These are phyloP conservation scores for Vigna nakashimae DNA, from an alignment of 306 rosid genomes.

Conservation along the genomic window DNA sequence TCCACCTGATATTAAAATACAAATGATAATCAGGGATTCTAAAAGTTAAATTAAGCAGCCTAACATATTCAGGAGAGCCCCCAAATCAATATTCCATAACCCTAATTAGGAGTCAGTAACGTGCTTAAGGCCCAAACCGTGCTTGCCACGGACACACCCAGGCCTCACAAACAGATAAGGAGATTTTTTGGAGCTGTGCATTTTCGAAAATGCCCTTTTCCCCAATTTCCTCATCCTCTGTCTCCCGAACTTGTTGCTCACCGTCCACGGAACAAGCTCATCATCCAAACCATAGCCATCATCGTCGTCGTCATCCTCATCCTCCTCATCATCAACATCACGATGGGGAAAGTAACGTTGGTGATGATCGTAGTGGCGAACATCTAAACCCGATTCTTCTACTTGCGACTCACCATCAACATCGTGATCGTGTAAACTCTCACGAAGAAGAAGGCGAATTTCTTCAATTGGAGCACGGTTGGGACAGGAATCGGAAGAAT, in stretches of 20 bases:
- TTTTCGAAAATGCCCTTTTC: constrained; percentile 76
- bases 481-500: constrained; percentile 43
- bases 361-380: not conserved
- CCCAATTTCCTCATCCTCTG: constrained; percentile 94
- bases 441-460: constrained; percentile 5
- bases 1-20: constrained; percentile 10
- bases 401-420: not conserved
- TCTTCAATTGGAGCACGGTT: constrained; percentile 32
- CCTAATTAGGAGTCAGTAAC: constrained; percentile 46
- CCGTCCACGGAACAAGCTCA: constrained; percentile 89
- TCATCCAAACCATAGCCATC: constrained; percentile 67
- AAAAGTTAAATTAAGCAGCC: constrained; percentile 35
- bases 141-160: constrained; percentile 92
- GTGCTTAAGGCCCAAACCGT: constrained; percentile 88
- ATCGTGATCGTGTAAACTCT: not conserved
- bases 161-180: constrained; percentile 66
- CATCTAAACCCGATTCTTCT: not conserved
- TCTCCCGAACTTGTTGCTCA: constrained; percentile 65
- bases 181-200: constrained; percentile 65
- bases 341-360: not conserved
- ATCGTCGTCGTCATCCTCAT: constrained; percentile 38
- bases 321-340: not conserved
- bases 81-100: not conserved
- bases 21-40: constrained; percentile 35
- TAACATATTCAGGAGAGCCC: constrained; percentile 2